A percentile compares a stretch with the other conserved stretches of the same genome.
These are phyloP conservation scores for Xylaria sp. DNA, from an alignment of 2,329 filamentous ascomycete species.

Conservation along the genomic window DNA sequence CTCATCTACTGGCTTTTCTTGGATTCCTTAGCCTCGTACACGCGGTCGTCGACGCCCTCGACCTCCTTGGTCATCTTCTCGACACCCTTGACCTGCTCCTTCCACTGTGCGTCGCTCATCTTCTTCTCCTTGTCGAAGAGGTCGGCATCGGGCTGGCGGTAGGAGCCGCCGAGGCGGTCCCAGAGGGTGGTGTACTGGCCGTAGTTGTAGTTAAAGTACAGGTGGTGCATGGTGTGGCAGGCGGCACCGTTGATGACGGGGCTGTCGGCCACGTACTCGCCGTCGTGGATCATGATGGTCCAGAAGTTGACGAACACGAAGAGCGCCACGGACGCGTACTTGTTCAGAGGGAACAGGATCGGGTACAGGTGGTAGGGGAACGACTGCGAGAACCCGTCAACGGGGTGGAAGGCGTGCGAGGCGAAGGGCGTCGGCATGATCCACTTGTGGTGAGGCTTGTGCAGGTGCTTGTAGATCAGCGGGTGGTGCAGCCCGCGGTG, in stretches of 20 bases:
- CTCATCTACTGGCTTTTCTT: slow-evolving; percentile 59
- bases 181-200: slow-evolving; percentile 94
- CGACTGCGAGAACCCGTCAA: slow-evolving; percentile 90
- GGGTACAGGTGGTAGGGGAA: slow-evolving; percentile 94
- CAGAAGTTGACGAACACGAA: slow-evolving; percentile 96
- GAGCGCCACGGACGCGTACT: slow-evolving; percentile 84
- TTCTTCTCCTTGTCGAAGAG: slow-evolving; percentile 87
- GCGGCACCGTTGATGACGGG: slow-evolving; percentile 94
- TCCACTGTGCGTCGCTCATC: slow-evolving; percentile 84
- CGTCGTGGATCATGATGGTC: slow-evolving; percentile 96
- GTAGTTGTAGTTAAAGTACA: slow-evolving; percentile 91
- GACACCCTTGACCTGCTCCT: slow-evolving; percentile 73
- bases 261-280: slow-evolving; percentile 91
- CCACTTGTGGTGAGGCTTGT: slow-evolving; percentile 99
- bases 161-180: slow-evolving; percentile 88
- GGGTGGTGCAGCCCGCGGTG: slow-evolving; percentile 80
- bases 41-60: slow-evolving; percentile 64
- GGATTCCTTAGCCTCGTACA: slow-evolving; percentile 57
- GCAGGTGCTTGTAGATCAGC: slow-evolving; percentile 82
- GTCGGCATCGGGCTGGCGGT: slow-evolving; percentile 85
- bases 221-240: slow-evolving; percentile 91
- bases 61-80: slow-evolving; percentile 67
- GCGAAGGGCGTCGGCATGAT: slow-evolving; percentile 97
- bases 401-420: slow-evolving; percentile 91
- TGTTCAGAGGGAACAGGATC: slow-evolving; percentile 91